Evolutionary conservation across 352 stramenopile species (phyloP).

Genomic region (Aphanomyces invadans): DNA sequence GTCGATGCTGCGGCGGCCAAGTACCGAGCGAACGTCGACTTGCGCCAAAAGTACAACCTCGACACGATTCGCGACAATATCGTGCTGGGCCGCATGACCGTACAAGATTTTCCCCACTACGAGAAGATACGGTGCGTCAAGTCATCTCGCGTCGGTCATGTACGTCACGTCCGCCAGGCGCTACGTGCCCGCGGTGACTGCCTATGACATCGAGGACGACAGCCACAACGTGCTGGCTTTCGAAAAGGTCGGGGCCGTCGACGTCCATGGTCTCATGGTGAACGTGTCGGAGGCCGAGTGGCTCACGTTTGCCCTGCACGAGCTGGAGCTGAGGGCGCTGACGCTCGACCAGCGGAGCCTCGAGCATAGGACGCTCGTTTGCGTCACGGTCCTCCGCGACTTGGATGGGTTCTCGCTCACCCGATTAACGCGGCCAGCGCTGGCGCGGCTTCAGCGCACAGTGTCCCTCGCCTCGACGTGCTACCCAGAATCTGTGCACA

Average conservation of each 20-base stretch:
- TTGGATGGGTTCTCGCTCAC: conserved; percentile 57
- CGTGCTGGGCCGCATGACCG: conserved; percentile 36
- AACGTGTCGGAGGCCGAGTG: conserved; percentile 62
- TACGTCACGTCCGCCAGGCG: conserved; percentile 21
- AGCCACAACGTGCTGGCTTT: conserved; percentile 51
- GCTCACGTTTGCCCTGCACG: conserved; percentile 58
- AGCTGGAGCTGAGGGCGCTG: conserved; percentile 62
- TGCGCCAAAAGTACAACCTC: conserved; percentile 49
- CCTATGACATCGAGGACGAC: conserved; percentile 46
- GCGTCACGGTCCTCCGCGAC: conserved; percentile 55
- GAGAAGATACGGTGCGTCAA: conserved; percentile 51
- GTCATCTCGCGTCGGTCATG: background rate
- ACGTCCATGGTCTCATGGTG: conserved; percentile 47
- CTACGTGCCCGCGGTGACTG: conserved; percentile 51
- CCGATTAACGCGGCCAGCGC: conserved; percentile 46
- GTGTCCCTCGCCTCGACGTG: conserved; percentile 47
- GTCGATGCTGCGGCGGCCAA: conserved; percentile 49
- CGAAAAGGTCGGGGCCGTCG: conserved; percentile 60
- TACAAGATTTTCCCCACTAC: conserved; percentile 53
- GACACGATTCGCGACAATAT: conserved; percentile 56
- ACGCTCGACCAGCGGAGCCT: conserved; percentile 59
- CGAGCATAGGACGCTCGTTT: conserved; percentile 44
- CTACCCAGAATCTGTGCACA: conserved; percentile 54
- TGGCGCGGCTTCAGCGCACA: conserved; percentile 37
- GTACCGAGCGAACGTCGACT: conserved; percentile 54